Base-by-base conservation (phyloP, 2,329 filamentous ascomycete species). In the Clonostachys sp. region DNA sequence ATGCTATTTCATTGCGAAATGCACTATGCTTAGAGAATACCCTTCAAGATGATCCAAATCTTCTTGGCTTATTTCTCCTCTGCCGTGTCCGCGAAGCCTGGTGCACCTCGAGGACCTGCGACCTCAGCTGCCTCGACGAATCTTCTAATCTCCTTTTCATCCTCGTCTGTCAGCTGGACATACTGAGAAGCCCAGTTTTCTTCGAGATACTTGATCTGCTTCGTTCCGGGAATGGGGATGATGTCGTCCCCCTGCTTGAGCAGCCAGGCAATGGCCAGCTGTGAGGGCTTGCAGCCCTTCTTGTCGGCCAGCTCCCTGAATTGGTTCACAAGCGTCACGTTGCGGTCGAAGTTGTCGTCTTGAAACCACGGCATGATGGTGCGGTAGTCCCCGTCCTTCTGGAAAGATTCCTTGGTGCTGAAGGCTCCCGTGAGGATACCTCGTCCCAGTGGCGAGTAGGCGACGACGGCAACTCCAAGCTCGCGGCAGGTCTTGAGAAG, bases 201-300 rank as follows among this genome's bases (percentile, higher is more conserved):
- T n/a, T 69, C 55, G 5, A 87, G 72, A 16, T 83, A 72, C 16
- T 66, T 70, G 12, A 62, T 65, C 2, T 72, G 79, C 1, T 80
- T 82, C 10, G 84, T 77, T 12, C 84, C 84, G 0, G 84, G 85
- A 51, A 87, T 86, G 3, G 84, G 84, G 48, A 88, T 77, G 53
- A 87, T 77, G 24, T 24, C 24, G 24, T 24, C 24, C 6, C 24
- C 24, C 24, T 24, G 24, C 13, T 58, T 62, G 44, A 70, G 59
- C 8, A 81, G 68, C 85, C 87, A 91, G 36, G 72, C 75, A 44
- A 91, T 70, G 6, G 85, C 86, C 17, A 90, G 70, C 64, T 90
- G 86, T 2, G 76, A 76, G 4, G 79, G 60, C 0, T 81, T 86
- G 58, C 73, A 77, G 1, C 74, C 74, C 66, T 86, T 88, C 55